phyloP scores from a whole-genome alignment of 1,284 basidiomycete genomes.

The Microbotryomycetes sp. region DNA sequence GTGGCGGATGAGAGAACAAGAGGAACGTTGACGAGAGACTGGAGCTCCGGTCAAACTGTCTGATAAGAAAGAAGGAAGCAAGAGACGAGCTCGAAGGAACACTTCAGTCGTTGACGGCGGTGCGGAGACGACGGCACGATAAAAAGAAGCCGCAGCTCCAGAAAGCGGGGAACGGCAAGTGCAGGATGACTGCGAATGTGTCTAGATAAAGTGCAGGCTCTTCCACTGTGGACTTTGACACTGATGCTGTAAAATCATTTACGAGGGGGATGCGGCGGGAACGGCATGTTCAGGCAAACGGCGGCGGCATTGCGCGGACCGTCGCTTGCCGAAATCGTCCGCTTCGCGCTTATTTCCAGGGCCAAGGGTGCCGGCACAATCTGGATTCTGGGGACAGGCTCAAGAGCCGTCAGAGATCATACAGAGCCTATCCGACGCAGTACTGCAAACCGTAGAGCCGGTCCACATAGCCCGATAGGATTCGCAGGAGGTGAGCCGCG shows the following conservation, averaged over 20 bases:
- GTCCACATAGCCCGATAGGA: not conserved
- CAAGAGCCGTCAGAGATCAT: not conserved
- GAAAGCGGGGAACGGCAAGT: too few relatives aligned
- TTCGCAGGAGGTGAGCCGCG: not conserved
- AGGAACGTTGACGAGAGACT: not conserved
- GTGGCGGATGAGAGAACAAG: not conserved
- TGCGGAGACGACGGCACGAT: not conserved
- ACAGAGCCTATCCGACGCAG: not conserved
- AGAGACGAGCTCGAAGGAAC: not conserved
- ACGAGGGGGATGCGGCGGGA: not conserved
- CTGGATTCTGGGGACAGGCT: too few relatives aligned
- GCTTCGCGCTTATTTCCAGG: too few relatives aligned
- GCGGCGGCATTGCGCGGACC: too few relatives aligned
- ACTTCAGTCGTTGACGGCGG: not conserved
- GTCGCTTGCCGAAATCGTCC: too few relatives aligned
- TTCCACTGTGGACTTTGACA: not conserved
- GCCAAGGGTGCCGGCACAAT: too few relatives aligned
- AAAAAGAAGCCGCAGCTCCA: not conserved
- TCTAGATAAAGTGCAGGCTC: not conserved
- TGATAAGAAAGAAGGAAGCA: not conserved
- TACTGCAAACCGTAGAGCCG: not conserved
- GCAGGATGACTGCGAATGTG: not conserved
- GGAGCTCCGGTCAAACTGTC: not conserved
- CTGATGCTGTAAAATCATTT: not conserved
- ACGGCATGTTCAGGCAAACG: too few relatives aligned